phyloP scores from a whole-genome alignment of 2,329 filamentous ascomycete genomes.

The Penicillium palitans region DNA sequence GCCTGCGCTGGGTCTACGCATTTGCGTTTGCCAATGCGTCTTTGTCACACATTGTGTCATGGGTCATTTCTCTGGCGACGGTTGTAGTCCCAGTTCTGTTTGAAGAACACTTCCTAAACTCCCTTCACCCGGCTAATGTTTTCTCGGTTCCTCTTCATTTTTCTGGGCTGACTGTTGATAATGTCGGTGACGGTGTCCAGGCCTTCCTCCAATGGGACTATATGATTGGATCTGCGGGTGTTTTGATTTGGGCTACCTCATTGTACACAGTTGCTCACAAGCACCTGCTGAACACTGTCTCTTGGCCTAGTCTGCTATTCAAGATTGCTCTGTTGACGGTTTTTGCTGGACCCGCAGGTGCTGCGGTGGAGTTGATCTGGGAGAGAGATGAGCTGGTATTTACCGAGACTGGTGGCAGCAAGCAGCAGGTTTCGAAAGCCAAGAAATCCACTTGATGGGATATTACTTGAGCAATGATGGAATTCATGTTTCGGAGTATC shows the following conservation, averaged over 20 bases:
- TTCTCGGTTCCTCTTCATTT: constrained; percentile 41
- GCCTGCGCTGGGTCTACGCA: constrained; percentile 43
- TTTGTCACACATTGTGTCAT: constrained; percentile 43
- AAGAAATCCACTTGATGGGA: constrained; percentile 28
- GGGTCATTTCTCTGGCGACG: constrained; percentile 45
- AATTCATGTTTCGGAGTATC: neutral
- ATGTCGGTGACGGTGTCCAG: constrained; percentile 45
- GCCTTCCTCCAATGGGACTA: constrained; percentile 54
- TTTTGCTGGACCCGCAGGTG: constrained; percentile 48
- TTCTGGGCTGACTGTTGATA: constrained; percentile 30
- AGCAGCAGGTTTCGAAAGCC: constrained; percentile 31
- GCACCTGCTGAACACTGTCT: constrained; percentile 27
- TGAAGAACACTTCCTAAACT: constrained; percentile 30
- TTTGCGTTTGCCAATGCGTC: constrained; percentile 45
- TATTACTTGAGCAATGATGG: neutral
- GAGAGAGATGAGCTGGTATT: constrained; percentile 50
- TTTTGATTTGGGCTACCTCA: constrained; percentile 49
- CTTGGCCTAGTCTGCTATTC: constrained; percentile 30
- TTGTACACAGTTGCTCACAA: constrained; percentile 36
- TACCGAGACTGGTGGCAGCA: constrained; percentile 36
- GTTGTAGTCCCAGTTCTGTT: constrained; percentile 39
- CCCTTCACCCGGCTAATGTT: constrained; percentile 43
- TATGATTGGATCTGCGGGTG: constrained; percentile 43
- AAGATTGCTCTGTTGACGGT: constrained; percentile 40
- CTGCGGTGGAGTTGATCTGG: constrained; percentile 51